Evolutionary conservation across 2,329 filamentous ascomycete genomes (phyloP).

Genomic region (Penicillium sclerotiorum): DNA sequence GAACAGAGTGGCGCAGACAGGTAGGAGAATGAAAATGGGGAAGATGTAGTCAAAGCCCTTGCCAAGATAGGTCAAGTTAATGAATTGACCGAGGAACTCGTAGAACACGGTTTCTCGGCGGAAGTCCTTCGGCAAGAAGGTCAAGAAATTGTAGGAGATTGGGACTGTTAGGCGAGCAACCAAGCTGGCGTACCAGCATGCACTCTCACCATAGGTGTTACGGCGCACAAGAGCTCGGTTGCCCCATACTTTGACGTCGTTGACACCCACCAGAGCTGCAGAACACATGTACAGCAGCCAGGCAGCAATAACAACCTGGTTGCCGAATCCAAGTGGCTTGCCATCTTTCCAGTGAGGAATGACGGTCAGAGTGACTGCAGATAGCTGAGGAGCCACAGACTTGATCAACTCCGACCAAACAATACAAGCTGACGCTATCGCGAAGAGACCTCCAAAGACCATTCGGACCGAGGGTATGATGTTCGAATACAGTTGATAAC

Average conservation of each 20-base stretch:
- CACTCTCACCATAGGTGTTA: slow-evolving; percentile 89
- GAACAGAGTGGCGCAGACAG: slow-evolving; percentile 82
- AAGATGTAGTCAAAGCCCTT: slow-evolving; percentile 86
- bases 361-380: slow-evolving; percentile 64
- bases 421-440: slow-evolving; percentile 76
- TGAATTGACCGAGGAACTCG: slow-evolving; percentile 77
- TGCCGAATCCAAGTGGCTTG: slow-evolving; percentile 79
- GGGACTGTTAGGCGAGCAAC: slow-evolving; percentile 92
- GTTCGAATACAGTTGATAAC: slow-evolving; percentile 76
- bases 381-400: slow-evolving; percentile 74
- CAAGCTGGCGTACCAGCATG: slow-evolving; percentile 94
- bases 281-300: slow-evolving; percentile 98
- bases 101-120: slow-evolving; percentile 84
- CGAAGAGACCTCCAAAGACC: slow-evolving; percentile 66
- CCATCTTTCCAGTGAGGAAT: slow-evolving; percentile 70
- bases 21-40: slow-evolving; percentile 82
- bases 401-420: slow-evolving; percentile 95
- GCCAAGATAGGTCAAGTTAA: slow-evolving; percentile 81
- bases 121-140: slow-evolving; percentile 74
- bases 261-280: slow-evolving; percentile 83
- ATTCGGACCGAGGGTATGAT: slow-evolving; percentile 70
- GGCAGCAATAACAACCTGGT: slow-evolving; percentile 77
- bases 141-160: slow-evolving; percentile 94
- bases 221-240: slow-evolving; percentile 86
- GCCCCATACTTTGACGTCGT: slow-evolving; percentile 96